A percentile compares a stretch with the other conserved stretches of the same genome.
Conservation (phyloP, 164 flowering plant species). For the Liquidambar formosana region DNA sequence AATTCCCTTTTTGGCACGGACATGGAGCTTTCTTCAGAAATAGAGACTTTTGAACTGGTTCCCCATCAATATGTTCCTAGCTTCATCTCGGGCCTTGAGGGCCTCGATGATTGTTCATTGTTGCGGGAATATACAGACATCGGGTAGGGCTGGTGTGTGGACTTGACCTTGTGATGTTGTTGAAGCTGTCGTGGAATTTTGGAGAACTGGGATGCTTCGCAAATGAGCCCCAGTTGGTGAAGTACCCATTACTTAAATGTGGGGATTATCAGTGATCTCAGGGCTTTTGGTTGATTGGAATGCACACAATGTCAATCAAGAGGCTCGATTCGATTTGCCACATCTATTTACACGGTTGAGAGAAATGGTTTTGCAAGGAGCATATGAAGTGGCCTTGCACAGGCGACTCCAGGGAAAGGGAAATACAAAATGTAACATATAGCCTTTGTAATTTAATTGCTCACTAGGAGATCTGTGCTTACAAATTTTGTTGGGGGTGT, state of each 20-base stretch:
- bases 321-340: background rate
- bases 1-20: slow-evolving; percentile 14
- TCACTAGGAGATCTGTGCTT: slow-evolving; percentile 16
- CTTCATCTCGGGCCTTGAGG: slow-evolving; percentile 47
- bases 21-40: slow-evolving; percentile 13
- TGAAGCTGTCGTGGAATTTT: background rate
- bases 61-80: slow-evolving; percentile 36
- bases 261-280: no score
- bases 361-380: background rate
- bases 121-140: slow-evolving; percentile 48
- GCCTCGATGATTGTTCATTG: slow-evolving; percentile 47
- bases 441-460: slow-evolving; percentile 11
- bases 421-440: background rate
- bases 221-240: background rate
- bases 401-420: background rate
- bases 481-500: slow-evolving; percentile 7
- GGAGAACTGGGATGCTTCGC: background rate
- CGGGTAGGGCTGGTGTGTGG: slow-evolving; percentile 32
- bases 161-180: background rate
- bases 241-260: background rate
- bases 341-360: no score
- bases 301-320: background rate
- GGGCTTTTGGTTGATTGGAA: background rate
- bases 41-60: slow-evolving; percentile 17
- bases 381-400: background rate